Evolutionary conservation across 305 asterid species (phyloP).

Genomic region (Plantago coronopus): DNA sequence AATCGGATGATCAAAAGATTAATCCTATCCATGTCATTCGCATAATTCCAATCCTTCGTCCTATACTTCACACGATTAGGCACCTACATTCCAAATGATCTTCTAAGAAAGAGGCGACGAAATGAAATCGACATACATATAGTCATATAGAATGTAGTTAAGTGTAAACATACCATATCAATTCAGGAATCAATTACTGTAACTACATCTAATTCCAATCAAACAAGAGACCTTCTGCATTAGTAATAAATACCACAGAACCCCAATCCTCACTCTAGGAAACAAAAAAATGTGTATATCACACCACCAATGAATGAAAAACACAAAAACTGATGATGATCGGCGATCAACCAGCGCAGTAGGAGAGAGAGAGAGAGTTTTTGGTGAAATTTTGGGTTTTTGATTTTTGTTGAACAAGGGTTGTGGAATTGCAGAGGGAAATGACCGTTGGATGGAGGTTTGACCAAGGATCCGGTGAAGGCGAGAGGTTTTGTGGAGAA

Average conservation of each 20-base stretch:
- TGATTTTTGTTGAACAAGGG: slow-evolving; percentile 23
- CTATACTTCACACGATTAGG: slow-evolving; percentile 20
- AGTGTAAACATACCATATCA: slow-evolving; percentile 10
- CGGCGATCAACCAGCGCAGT: not conserved
- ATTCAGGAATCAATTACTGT: not conserved
- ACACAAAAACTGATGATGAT: not conserved
- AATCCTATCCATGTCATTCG: slow-evolving; percentile 1
- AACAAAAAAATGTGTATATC: slow-evolving; percentile 13
- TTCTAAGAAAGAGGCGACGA: not conserved
- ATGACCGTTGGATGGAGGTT: slow-evolving; percentile 35
- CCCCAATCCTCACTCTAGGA: slow-evolving; percentile 8
- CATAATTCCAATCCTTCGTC: slow-evolving; percentile 19
- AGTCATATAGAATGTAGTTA: not conserved
- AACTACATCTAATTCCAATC: slow-evolving; percentile 11
- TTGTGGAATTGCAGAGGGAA: slow-evolving; percentile 7
- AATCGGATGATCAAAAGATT: slow-evolving; percentile 12
- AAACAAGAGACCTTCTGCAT: not conserved
- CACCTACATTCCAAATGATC: slow-evolving; percentile 2
- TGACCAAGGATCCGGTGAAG: slow-evolving; percentile 32
- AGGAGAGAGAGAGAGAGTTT: not conserved
- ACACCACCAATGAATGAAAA: slow-evolving; percentile 6
- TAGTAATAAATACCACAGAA: not conserved
- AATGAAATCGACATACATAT: not conserved
- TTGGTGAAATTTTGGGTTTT: slow-evolving; percentile 26
- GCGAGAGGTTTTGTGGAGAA: slow-evolving; percentile 33